phyloP scores from a whole-genome alignment of 1,284 basidiomycete species.

The Trichosporon asahii region DNA sequence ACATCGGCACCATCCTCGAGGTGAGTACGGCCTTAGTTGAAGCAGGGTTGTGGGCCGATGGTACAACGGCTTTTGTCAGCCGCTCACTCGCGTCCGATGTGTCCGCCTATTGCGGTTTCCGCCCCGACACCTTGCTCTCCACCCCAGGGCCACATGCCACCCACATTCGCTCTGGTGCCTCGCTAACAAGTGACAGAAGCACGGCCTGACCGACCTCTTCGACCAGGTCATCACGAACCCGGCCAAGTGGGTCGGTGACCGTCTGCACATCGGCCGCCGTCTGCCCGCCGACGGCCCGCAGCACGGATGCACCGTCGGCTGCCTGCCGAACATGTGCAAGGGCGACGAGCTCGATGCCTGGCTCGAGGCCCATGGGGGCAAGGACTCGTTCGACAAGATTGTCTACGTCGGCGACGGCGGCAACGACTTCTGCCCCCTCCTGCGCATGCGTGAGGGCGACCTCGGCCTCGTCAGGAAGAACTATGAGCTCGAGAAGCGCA shows the following conservation, averaged over 20 bases:
- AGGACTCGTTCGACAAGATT: slow-evolving; percentile 66
- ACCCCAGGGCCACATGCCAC: too few relatives aligned
- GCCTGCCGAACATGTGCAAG: slow-evolving; percentile 98
- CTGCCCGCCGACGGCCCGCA: slow-evolving; percentile 73
- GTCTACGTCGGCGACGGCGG: slow-evolving; percentile 91
- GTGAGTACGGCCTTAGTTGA: slow-evolving; percentile 49
- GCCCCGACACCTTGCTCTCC: too few relatives aligned
- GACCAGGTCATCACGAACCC: slow-evolving; percentile 89
- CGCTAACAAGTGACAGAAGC: slow-evolving; percentile 38
- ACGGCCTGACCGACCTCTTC: slow-evolving; percentile 70
- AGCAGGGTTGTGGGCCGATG: too few relatives aligned
- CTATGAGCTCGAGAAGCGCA: slow-evolving; percentile 71
- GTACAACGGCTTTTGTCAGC: too few relatives aligned
- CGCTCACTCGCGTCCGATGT: too few relatives aligned
- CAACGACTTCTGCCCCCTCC: slow-evolving; percentile 92
- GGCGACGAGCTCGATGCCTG: slow-evolving; percentile 86
- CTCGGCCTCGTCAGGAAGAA: slow-evolving; percentile 64
- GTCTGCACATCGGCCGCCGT: slow-evolving; percentile 72
- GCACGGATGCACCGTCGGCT: slow-evolving; percentile 82
- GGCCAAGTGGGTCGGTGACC: slow-evolving; percentile 72
- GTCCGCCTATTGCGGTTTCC: too few relatives aligned
- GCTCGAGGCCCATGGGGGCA: slow-evolving; percentile 63
- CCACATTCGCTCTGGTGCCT: neutral
- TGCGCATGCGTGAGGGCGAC: slow-evolving; percentile 69
- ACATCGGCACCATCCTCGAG: slow-evolving; percentile 83